Percentiles rank a stretch among this genome's conserved stretches.
phyloP scores from a whole-genome alignment of 768 basidiomycete genomes.

The Podaxis sp. region DNA sequence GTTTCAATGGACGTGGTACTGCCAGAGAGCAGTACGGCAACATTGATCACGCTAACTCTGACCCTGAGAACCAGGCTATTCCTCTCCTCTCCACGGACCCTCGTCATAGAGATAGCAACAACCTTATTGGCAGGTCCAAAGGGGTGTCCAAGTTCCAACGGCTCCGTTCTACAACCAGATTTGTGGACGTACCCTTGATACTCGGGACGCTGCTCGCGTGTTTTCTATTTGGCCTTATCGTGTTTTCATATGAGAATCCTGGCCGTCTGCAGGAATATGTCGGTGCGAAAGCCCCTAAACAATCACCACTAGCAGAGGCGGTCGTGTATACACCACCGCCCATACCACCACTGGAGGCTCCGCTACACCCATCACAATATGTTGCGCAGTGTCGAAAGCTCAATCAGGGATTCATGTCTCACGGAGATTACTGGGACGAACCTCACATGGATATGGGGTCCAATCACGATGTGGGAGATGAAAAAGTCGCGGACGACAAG shows the following conservation, averaged over 20 bases:
- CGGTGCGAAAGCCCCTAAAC: slow-evolving; percentile 24
- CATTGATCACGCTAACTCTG: slow-evolving; percentile 31
- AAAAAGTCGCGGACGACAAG: slow-evolving; percentile 11
- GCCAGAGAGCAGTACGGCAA: slow-evolving; percentile 45
- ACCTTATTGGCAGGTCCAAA: slow-evolving; percentile 5
- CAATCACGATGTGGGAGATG: slow-evolving; percentile 23
- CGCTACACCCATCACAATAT: slow-evolving; percentile 53
- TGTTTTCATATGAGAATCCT: slow-evolving; percentile 47
- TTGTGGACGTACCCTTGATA: slow-evolving; percentile 9
- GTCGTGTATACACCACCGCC: slow-evolving; percentile 14
- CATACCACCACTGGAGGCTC: slow-evolving; percentile 54
- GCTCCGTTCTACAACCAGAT: background rate
- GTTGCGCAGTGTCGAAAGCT: slow-evolving; percentile 51
- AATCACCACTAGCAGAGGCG: slow-evolving; percentile 13
- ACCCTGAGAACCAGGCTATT: slow-evolving; percentile 35
- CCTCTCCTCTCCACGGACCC: slow-evolving; percentile 46
- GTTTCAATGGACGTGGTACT: slow-evolving; percentile 51
- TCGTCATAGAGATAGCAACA: slow-evolving; percentile 13
- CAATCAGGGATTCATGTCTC: slow-evolving; percentile 39
- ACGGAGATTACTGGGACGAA: slow-evolving; percentile 50
- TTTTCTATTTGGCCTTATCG: slow-evolving; percentile 41
- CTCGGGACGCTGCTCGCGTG: slow-evolving; percentile 7
- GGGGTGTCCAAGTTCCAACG: background rate
- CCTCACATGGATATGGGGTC: slow-evolving; percentile 31
- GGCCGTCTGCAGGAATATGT: slow-evolving; percentile 42